Evolutionary conservation across 305 asterid species (phyloP).

Genomic region (Solanum hybrid): DNA sequence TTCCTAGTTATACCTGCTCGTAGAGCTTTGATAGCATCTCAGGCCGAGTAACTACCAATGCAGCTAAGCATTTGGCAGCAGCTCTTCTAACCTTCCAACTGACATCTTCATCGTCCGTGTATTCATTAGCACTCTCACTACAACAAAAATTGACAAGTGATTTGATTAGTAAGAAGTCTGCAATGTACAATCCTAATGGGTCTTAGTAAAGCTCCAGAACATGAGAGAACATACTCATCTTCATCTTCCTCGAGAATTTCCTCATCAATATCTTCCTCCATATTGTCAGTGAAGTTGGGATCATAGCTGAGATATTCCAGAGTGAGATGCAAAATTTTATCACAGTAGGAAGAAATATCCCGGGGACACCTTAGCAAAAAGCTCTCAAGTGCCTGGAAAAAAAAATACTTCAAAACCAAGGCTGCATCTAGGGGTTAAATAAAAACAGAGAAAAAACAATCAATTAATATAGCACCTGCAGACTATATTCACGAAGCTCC

Average conservation of each 20-base stretch:
- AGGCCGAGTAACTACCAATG: conserved; percentile 89
- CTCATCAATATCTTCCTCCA: conserved; percentile 92
- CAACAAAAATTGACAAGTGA: conserved; percentile 10
- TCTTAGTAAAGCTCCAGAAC: conserved; percentile 8
- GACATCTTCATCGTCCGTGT: conserved; percentile 97
- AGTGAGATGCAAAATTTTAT: conserved; percentile 69
- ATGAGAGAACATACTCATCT: conserved; percentile 63
- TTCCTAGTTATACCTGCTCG: conserved; percentile 53
- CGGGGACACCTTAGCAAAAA: conserved; percentile 89
- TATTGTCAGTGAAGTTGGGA: conserved; percentile 94
- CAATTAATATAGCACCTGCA: conserved; percentile 58
- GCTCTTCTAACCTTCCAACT: conserved; percentile 99
- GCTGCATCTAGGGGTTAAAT: not conserved
- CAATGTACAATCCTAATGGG: conserved; percentile 7
- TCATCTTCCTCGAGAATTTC: conserved; percentile 87
- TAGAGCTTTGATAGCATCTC: conserved; percentile 91
- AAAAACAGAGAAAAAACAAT: not conserved
- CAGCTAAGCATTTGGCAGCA: conserved; percentile 94
- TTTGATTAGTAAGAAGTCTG: conserved; percentile 17
- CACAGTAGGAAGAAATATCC: conserved; percentile 81
- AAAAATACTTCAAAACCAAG: conserved; percentile 1
- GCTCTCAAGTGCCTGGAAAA: conserved; percentile 84
- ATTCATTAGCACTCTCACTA: conserved; percentile 95
- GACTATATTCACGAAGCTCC: conserved; percentile 95
- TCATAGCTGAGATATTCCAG: conserved; percentile 91